phyloP scores from a whole-genome alignment of 192 early-diverging fungal genomes.

The Dissophora ornata region DNA sequence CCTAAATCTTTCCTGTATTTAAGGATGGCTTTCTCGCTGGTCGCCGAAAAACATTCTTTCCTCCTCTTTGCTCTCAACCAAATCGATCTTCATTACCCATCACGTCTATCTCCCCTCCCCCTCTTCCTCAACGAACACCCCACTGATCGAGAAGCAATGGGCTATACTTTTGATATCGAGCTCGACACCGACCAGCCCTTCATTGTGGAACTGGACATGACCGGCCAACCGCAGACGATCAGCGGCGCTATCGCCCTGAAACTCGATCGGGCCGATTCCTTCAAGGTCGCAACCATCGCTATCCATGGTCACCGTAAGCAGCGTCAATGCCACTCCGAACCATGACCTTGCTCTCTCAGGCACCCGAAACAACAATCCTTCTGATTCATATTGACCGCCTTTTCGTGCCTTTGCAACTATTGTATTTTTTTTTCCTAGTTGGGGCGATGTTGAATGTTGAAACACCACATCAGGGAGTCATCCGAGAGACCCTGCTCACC shows the following conservation, averaged over 20 bases:
- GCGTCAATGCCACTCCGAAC: background rate
- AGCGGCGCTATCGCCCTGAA: conserved; percentile 32
- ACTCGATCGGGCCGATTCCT: conserved; percentile 30
- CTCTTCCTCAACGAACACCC: too few relatives aligned
- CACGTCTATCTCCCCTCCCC: background rate
- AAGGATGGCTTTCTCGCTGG: too few relatives aligned
- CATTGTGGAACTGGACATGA: conserved; percentile 39
- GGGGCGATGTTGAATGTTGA: conserved; percentile 41
- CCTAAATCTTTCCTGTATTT: background rate
- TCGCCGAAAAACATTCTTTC: too few relatives aligned
- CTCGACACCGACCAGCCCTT: conserved; percentile 51
- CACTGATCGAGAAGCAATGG: too few relatives aligned
- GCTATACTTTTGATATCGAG: conserved; percentile 44
- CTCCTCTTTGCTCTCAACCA: too few relatives aligned
- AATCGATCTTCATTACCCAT: too few relatives aligned
- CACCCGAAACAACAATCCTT: background rate
- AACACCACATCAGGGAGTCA: conserved; percentile 19
- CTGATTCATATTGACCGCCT: background rate
- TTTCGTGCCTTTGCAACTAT: background rate
- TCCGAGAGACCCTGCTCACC: conserved; percentile 22
- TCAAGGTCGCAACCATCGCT: conserved; percentile 44
- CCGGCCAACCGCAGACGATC: conserved; percentile 20
- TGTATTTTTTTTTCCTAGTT: too few relatives aligned
- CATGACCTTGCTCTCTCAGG: too few relatives aligned
- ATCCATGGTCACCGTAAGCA: conserved; percentile 50